A percentile compares a stretch with the other conserved stretches of the same genome.
Evolutionary conservation across 345 rosid genomes (phyloP).

Genomic region (Raphanus raphanistrum): DNA sequence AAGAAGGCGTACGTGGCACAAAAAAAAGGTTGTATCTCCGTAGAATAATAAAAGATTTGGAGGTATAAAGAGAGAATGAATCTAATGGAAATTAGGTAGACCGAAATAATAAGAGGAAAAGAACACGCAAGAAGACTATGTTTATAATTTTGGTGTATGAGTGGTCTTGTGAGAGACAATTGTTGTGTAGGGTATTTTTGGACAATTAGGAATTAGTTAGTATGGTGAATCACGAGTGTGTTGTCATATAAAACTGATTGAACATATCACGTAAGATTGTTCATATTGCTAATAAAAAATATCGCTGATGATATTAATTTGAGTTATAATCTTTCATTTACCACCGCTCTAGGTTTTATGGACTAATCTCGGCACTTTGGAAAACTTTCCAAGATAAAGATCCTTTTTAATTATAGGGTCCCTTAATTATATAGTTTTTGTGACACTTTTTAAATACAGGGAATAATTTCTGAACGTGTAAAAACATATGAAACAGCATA

Average conservation of each 20-base stretch:
- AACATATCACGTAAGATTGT: neutral
- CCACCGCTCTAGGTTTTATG: neutral
- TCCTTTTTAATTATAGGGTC: neutral
- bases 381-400: neutral
- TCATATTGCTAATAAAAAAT: neutral
- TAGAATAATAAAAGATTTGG: too few species aligned
- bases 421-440: neutral
- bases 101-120: neutral
- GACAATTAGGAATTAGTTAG: neutral
- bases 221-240: neutral
- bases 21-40: too few species aligned
- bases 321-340: neutral
- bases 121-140: neutral
- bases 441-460: neutral
- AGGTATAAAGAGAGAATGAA: too few species aligned
- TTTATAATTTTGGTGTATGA: neutral
- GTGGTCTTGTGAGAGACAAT: neutral
- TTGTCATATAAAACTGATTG: neutral
- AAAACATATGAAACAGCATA: neutral
- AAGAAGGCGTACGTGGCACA: neutral
- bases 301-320: neutral
- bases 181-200: neutral
- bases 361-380: neutral
- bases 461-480: neutral
- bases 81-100: too few species aligned